Evolutionary conservation across 2,329 filamentous ascomycete species (phyloP).

Genomic region (Neonectria neomacrospora): DNA sequence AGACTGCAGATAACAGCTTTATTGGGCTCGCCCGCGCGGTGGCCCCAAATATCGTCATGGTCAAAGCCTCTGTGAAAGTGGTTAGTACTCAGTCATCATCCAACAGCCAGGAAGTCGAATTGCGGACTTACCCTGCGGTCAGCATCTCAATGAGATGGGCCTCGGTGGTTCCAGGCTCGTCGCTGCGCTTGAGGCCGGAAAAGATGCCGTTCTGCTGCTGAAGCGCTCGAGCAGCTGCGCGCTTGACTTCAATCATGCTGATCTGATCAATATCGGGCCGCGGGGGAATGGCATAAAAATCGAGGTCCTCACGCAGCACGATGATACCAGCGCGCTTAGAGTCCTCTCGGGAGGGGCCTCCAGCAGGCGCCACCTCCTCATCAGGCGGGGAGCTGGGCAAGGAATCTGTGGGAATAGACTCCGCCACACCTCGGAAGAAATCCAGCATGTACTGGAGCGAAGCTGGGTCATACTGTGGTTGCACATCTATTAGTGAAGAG

Average conservation of each 20-base stretch:
- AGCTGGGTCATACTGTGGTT: constrained; percentile 86
- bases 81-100: constrained; percentile 7
- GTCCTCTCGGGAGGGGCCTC: constrained; percentile 78
- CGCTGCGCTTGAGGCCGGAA: constrained; percentile 91
- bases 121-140: constrained; percentile 84
- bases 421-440: constrained; percentile 95
- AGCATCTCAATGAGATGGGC: constrained; percentile 99
- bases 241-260: constrained; percentile 97
- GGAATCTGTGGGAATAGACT: constrained; percentile 86
- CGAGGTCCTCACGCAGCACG: constrained; percentile 92
- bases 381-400: constrained; percentile 71
- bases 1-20: constrained; percentile 99
- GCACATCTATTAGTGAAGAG: constrained; percentile 19
- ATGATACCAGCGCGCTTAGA: constrained; percentile 97
- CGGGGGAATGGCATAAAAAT: constrained; percentile 97
- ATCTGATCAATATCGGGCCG: constrained; percentile 82
- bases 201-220: constrained; percentile 95
- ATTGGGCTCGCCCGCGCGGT: constrained; percentile 96
- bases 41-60: constrained; percentile 94
- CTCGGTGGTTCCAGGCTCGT: constrained; percentile 95
- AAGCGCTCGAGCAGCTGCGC: constrained; percentile 87
- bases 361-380: constrained; percentile 70
- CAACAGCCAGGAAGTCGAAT: no score
- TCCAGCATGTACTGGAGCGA: constrained; percentile 99
- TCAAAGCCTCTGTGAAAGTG: constrained; percentile 83